Conservation (phyloP, 495 filamentous ascomycete species). For the Aspergillus haitiensis region DNA sequence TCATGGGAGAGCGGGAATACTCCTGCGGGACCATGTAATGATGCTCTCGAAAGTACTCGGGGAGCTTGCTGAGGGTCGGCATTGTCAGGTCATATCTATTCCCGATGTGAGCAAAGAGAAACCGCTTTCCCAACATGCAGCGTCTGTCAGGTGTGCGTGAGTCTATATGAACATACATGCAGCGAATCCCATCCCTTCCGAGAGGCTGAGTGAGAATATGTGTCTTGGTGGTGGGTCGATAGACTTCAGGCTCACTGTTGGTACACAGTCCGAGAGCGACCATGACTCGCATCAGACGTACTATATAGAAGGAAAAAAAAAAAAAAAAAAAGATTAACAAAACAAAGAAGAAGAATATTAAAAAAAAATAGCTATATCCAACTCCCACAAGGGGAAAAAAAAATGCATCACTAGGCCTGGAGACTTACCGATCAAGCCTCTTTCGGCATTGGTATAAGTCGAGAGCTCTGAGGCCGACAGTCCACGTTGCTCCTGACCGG, state of each 20-base stretch:
- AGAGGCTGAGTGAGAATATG: slow-evolving; percentile 35
- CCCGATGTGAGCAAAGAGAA: background rate
- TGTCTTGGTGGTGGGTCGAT: slow-evolving; percentile 36
- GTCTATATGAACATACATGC: slow-evolving; percentile 37
- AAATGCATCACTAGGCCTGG: background rate
- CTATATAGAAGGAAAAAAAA: slow-evolving; percentile 18
- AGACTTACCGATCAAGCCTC: slow-evolving; percentile 33
- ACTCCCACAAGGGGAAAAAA: too few relatives aligned
- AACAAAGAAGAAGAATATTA: too few relatives aligned
- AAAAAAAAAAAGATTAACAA: background rate
- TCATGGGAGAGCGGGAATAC: slow-evolving; percentile 39
- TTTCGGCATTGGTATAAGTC: slow-evolving; percentile 31
- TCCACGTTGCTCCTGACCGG: slow-evolving; percentile 27
- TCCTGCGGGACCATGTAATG: slow-evolving; percentile 35
- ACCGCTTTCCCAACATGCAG: background rate
- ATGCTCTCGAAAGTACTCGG: slow-evolving; percentile 35
- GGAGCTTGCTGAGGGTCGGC: slow-evolving; percentile 37
- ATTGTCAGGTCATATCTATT: slow-evolving; percentile 41
- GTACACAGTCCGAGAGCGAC: slow-evolving; percentile 35
- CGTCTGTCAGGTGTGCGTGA: background rate
- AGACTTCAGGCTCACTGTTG: slow-evolving; percentile 28
- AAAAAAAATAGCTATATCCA: too few relatives aligned
- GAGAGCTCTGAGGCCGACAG: slow-evolving; percentile 33
- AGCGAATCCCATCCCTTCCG: slow-evolving; percentile 38
- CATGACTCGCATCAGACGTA: slow-evolving; percentile 44